Base-by-base conservation (phyloP, 306 rosid species). In the Sesbania bispinosa region DNA sequence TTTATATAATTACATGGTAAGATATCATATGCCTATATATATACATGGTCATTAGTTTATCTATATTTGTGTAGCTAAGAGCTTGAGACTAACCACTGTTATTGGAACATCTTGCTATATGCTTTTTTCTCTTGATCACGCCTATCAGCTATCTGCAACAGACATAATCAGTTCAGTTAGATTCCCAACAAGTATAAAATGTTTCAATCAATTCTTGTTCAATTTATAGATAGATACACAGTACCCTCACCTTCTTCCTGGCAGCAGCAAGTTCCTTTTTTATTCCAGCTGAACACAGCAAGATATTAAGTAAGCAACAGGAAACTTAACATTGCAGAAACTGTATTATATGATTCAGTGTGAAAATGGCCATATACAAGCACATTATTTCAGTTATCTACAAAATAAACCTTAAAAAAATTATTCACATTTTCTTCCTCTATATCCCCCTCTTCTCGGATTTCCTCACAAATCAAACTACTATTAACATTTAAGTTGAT, bases 61-160 rank as follows among this genome's bases (percentile, higher is more conserved):
- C 29, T 21, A 15, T 30, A 64, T 24, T 7, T 7, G 33, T 46
- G 24, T 47, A 47, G 13, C 33, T 18, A 47, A 48, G 21, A 32
- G 19, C 38, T 13, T 16, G 30, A 21, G 48, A 70, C 78, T 9
- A 79, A 83, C 92, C 92, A 27, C 35, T 80, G 82, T 68, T 84
- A 85, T 74, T 62, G 89, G 80, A 93, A 93, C 98, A 93, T 93
- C 71, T 84, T 93, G 87, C 92, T 55, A 51, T 75, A 93, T 32
- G 93, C 97, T 67, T 85, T 84, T 53, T 80, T 88, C 88, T 90
- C 96, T 78, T 19, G 80, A 77, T 93, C 88, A 16, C 60, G 88
- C 76, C 98, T 82, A 79, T 87, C 83, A 51, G 93, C 79, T 50
- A 93, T 84, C 96, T 93, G 96, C 73, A 54, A 15, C 50, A 54